These are phyloP conservation scores for Eucalyptus coolabah DNA, from an alignment of 345 rosid species.

Conservation along the genomic window DNA sequence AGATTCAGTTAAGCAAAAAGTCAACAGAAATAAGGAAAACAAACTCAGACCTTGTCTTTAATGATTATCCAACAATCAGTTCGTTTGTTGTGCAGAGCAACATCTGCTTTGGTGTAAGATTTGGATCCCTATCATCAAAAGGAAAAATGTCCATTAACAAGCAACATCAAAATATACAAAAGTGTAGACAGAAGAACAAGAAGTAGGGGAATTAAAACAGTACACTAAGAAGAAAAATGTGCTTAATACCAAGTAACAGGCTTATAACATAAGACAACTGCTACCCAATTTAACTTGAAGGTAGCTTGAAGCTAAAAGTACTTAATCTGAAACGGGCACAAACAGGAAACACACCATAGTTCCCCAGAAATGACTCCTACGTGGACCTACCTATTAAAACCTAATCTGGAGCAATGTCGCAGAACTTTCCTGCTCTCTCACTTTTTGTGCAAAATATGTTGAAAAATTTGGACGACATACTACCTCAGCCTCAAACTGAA, in stretches of 20 bases:
- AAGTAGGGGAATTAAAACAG: not conserved
- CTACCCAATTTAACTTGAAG: not conserved
- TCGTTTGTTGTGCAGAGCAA: slow-evolving; percentile 61
- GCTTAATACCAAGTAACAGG: not conserved
- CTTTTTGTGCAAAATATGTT: not conserved
- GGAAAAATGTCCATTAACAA: not conserved
- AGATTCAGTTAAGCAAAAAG: not conserved
- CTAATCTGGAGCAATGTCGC: not conserved
- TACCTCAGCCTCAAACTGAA: not conserved
- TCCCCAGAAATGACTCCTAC: not conserved
- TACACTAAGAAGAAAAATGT: not conserved
- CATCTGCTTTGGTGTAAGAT: slow-evolving; percentile 37
- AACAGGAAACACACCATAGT: not conserved
- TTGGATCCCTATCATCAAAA: slow-evolving; percentile 12
- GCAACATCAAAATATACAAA: not conserved
- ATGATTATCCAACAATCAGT: slow-evolving; percentile 87
- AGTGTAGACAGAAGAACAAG: not conserved
- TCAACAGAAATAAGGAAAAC: not conserved
- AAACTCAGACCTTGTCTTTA: slow-evolving; percentile 45
- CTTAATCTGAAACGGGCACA: not conserved
- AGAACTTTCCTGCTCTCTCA: not conserved
- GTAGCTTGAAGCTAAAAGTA: not conserved
- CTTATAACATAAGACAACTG: not conserved
- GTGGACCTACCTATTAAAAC: not conserved
- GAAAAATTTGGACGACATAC: not conserved